Evolutionary conservation across 1,284 basidiomycete species (phyloP).

Genomic region (Cryptococcus wingfieldii): DNA sequence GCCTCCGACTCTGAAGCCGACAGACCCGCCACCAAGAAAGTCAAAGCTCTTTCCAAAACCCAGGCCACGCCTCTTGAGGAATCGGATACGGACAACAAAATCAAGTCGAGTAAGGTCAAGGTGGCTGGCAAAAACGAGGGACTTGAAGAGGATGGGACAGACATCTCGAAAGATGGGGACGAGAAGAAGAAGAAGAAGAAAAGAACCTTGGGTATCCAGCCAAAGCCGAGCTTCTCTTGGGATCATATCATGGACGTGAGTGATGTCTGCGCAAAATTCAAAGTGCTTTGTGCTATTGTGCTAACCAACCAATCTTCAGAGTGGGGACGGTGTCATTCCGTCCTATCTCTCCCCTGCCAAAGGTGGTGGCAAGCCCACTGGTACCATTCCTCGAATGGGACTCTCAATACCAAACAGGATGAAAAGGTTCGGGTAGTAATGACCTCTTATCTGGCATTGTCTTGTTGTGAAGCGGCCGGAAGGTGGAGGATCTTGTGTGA

Average conservation of each 20-base stretch:
- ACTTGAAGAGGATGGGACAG: neutral
- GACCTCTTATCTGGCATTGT: neutral
- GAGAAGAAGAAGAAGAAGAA: conserved; percentile 48
- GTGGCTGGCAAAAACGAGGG: neutral
- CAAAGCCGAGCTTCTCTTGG: conserved; percentile 33
- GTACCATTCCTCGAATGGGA: conserved; percentile 35
- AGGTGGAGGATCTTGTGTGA: neutral
- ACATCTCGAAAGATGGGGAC: neutral
- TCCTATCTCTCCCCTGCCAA: conserved; percentile 36
- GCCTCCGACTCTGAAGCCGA: neutral
- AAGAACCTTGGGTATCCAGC: conserved; percentile 29
- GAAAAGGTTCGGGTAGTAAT: conserved; percentile 7
- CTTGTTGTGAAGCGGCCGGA: neutral
- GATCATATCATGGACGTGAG: conserved; percentile 42
- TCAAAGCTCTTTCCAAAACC: conserved; percentile 1
- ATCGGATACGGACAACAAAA: conserved; percentile 14
- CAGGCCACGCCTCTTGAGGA: conserved; percentile 9
- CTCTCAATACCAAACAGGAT: conserved; percentile 18
- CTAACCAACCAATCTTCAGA: conserved; percentile 16
- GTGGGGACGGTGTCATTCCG: conserved; percentile 46
- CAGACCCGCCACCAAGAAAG: conserved; percentile 6
- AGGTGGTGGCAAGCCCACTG: conserved; percentile 12
- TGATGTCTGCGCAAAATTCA: neutral
- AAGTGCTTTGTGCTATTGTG: too few relatives aligned
- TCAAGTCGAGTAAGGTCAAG: neutral